Evolutionary conservation across 2,329 filamentous ascomycete genomes (phyloP), one percentile per base, ranked within the genome.

Genomic region (Erysiphe neolycopersici): DNA sequence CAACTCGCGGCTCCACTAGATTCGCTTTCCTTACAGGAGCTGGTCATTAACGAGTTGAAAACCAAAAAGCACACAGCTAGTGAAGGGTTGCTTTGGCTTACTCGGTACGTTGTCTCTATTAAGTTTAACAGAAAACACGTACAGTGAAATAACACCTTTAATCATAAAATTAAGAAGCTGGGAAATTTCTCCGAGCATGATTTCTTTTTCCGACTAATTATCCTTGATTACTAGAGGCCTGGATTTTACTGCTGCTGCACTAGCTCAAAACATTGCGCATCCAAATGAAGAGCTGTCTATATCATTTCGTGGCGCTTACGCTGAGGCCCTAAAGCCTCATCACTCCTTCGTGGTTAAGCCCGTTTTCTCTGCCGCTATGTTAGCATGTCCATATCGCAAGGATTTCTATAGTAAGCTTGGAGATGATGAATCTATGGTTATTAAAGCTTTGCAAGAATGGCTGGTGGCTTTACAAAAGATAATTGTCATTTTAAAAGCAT

Each of bases 391-490:
- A 1, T 93, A 94, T 68, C 74, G 87, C 52, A 82, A 81, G 59
- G 81, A 87, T 61, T 95, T 98, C 59, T 95, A 94, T 60, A 62
- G 62, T 50, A 93, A 94, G 71, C 67, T 98, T 38, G 84, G 80
- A 33, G 64, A 66, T 17, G 71, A 81, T 56, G 61, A 69, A 35
- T 62, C 58, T 29, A 71, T 76, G 60, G 76, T 89, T 41, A 53
- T 66, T 42, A 57, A 61, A 44, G 72, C 79, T 56, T 60, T 94
- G 54, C 62, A 67, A 52, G 62, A 64, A 49, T 94, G 87, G 69
- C 66, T 95, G 48, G 64, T 61, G n/a, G 73, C 78, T 9, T 64
- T 95, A 53, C 76, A 89, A 64, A 75, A 76, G 60, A 68, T 78
- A 52, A 76, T 94, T 41, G 63, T 53, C n/a, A 85, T 92, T 53